Evolutionary conservation across 2,329 filamentous ascomycete species (phyloP).

Genomic region (Colletotrichum tropicicola): DNA sequence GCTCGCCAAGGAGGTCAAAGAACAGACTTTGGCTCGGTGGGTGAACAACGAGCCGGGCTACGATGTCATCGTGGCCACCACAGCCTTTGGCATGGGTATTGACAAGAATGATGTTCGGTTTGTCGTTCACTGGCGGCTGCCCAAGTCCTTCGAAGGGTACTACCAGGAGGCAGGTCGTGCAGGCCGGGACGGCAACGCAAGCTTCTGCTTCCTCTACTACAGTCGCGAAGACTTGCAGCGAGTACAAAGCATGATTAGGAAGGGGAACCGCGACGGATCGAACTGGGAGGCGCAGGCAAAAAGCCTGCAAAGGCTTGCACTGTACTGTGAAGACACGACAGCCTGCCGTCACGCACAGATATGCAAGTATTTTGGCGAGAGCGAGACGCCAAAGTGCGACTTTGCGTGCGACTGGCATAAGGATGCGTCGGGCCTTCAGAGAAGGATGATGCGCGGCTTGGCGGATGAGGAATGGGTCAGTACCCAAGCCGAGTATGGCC

Average conservation of each 20-base stretch:
- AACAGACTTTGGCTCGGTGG: slow-evolving; percentile 77
- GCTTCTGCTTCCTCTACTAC: slow-evolving; percentile 90
- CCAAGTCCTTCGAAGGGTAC: slow-evolving; percentile 94
- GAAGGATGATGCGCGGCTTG: slow-evolving; percentile 63
- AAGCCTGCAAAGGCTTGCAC: slow-evolving; percentile 74
- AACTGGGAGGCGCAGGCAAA: slow-evolving; percentile 62
- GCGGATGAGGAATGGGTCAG: slow-evolving; percentile 71
- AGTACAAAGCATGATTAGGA: slow-evolving; percentile 65
- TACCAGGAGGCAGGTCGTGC: slow-evolving; percentile 96
- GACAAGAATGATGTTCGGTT: slow-evolving; percentile 96
- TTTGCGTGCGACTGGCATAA: slow-evolving; percentile 85
- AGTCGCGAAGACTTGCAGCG: slow-evolving; percentile 86
- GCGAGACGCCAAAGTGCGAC: slow-evolving; percentile 66
- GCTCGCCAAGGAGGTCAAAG: slow-evolving; percentile 73
- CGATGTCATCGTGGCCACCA: slow-evolving; percentile 94
- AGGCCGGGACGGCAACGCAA: slow-evolving; percentile 87
- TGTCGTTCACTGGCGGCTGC: slow-evolving; percentile 92
- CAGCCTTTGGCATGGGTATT: slow-evolving; percentile 97
- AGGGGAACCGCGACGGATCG: slow-evolving; percentile 51
- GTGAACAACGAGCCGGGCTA: slow-evolving; percentile 79
- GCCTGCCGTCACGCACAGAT: slow-evolving; percentile 81
- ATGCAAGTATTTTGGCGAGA: slow-evolving; percentile 80
- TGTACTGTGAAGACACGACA: slow-evolving; percentile 82
- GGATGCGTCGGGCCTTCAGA: slow-evolving; percentile 66
- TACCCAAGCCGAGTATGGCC: slow-evolving; percentile 67